These are phyloP conservation scores for Ogataea salicorniae DNA, from an alignment of 805 yeast genomes.

Conservation along the genomic window DNA sequence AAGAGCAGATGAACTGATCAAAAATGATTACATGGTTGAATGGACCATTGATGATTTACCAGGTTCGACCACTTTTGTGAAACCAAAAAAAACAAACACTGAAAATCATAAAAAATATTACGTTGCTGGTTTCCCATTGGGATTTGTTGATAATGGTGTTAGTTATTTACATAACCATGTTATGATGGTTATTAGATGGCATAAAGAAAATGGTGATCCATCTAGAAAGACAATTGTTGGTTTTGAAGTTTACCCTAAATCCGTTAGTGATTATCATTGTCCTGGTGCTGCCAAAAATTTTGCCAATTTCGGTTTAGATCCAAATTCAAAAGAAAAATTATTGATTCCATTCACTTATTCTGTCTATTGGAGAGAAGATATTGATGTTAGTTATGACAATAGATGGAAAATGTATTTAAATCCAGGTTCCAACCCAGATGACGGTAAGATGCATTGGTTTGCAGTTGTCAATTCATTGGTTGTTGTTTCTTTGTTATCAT, in stretches of 20 bases:
- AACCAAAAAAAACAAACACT: conserved; percentile 47
- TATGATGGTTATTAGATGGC: conserved; percentile 73
- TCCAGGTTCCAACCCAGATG: conserved; percentile 41
- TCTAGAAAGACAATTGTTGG: conserved; percentile 65
- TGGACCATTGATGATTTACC: conserved; percentile 84
- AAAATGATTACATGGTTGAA: conserved; percentile 69
- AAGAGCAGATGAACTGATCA: conserved; percentile 56
- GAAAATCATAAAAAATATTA: conserved; percentile 53
- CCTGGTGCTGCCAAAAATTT: conserved; percentile 68
- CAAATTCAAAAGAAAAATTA: conserved; percentile 34
- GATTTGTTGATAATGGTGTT: conserved; percentile 57
- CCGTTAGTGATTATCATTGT: conserved; percentile 62
- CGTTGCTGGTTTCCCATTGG: conserved; percentile 83
- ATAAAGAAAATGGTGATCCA: conserved; percentile 39
- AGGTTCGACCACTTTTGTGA: conserved; percentile 78
- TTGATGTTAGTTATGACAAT: conserved; percentile 53
- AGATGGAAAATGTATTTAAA: conserved; percentile 64
- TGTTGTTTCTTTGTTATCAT: conserved; percentile 54
- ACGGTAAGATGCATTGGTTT: conserved; percentile 66
- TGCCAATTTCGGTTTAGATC: conserved; percentile 49
- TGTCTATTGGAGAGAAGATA: conserved; percentile 84
- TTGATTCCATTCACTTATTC: conserved; percentile 76
- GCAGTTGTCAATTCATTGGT: conserved; percentile 69
- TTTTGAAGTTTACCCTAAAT: conserved; percentile 83
- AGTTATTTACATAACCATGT: conserved; percentile 73